phyloP scores from a whole-genome alignment of 441 rosid species.

The Cnidoscolus chayamansa region DNA sequence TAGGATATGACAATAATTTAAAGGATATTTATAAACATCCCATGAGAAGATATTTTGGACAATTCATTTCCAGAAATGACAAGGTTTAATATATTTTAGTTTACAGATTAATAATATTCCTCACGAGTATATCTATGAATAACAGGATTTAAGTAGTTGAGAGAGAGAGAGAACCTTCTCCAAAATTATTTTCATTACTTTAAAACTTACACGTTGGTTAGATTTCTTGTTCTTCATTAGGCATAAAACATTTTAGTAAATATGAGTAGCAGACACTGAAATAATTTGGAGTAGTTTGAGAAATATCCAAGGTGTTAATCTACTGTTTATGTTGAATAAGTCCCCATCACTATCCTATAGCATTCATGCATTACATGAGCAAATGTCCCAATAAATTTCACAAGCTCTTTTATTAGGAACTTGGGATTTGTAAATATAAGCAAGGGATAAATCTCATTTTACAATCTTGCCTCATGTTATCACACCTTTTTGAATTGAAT shows the following conservation, averaged over 20 bases:
- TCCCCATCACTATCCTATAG: background rate
- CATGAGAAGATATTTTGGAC: too few species aligned
- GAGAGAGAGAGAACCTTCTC: background rate
- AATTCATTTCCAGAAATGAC: too few species aligned
- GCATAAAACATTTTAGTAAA: background rate
- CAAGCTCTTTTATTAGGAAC: background rate
- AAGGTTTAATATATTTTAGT: too few species aligned
- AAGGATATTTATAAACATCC: background rate
- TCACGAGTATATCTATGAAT: background rate
- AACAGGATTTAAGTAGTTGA: background rate
- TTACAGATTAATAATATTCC: too few species aligned
- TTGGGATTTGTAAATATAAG: background rate
- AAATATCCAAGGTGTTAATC: background rate
- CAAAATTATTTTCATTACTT: background rate
- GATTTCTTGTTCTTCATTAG: conserved; percentile 4
- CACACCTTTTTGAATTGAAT: too few species aligned
- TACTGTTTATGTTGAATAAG: background rate
- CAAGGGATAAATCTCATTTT: background rate
- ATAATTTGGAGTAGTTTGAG: background rate
- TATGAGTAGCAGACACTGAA: background rate
- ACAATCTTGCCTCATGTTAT: background rate
- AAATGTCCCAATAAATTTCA: background rate
- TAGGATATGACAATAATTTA: background rate
- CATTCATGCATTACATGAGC: background rate
- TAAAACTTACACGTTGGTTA: background rate